Percentiles rank a stretch among this genome's conserved stretches.
Evolutionary conservation across 192 early-diverging fungal species (phyloP).

Genomic region (Anaeromyces robustus): DNA sequence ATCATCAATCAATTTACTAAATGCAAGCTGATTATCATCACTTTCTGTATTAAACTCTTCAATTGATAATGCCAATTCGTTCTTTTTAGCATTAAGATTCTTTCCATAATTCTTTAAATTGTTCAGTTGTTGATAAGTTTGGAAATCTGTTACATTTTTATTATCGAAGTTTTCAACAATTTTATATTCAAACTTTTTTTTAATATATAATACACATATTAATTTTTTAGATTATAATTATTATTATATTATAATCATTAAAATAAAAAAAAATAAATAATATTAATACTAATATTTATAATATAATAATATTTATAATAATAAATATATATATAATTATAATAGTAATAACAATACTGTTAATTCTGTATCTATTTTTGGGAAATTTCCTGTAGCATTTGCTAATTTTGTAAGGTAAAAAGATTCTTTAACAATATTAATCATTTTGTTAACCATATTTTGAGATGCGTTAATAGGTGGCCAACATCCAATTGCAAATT

Average conservation of each 20-base stretch:
- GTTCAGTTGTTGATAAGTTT: background rate
- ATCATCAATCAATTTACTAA: background rate
- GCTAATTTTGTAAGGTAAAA: background rate
- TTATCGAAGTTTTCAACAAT: background rate
- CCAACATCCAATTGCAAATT: background rate
- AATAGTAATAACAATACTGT: background rate
- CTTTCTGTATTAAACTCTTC: background rate
- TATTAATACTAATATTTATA: too few species aligned
- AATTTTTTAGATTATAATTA: too few species aligned
- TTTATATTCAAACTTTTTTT: background rate
- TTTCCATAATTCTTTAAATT: background rate
- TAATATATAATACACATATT: too few species aligned
- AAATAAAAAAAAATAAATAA: too few species aligned
- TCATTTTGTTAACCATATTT: background rate
- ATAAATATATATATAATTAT: too few species aligned
- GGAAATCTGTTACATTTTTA: background rate
- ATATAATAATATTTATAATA: too few species aligned
- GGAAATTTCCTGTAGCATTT: background rate
- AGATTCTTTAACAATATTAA: background rate
- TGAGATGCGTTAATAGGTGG: background rate
- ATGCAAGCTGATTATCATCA: background rate
- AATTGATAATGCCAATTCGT: background rate
- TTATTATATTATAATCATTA: too few species aligned
- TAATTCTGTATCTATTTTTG: background rate
- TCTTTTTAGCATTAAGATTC: background rate